phyloP scores from a whole-genome alignment of 805 yeast genomes.

The Starmerella vaccinii region DNA sequence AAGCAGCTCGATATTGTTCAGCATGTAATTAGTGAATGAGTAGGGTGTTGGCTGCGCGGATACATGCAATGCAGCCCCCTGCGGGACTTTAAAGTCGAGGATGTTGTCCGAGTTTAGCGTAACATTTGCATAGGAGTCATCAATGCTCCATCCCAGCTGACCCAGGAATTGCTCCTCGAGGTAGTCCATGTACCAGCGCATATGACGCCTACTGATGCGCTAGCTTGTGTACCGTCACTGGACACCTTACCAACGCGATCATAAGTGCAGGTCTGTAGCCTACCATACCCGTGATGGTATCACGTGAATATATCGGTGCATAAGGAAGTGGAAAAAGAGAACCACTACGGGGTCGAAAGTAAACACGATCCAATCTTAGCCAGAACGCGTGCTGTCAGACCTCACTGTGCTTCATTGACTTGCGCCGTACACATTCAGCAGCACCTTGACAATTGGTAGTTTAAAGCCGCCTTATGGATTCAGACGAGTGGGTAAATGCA shows the following conservation, averaged over 20 bases:
- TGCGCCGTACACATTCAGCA: too few relatives aligned
- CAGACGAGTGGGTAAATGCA: not conserved
- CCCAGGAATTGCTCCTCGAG: slow-evolving; percentile 61
- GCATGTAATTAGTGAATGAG: slow-evolving; percentile 62
- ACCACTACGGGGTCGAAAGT: too few relatives aligned
- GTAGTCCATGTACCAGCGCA: slow-evolving; percentile 83
- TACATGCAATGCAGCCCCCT: slow-evolving; percentile 52
- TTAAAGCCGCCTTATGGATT: not conserved
- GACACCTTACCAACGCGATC: not conserved
- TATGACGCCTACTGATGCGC: slow-evolving; percentile 25
- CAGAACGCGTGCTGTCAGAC: too few relatives aligned
- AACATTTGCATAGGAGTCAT: slow-evolving; percentile 65
- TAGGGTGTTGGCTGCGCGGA: slow-evolving; percentile 59
- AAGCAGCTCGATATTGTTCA: slow-evolving; percentile 53
- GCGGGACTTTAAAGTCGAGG: slow-evolving; percentile 64
- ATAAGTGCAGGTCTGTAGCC: too few relatives aligned
- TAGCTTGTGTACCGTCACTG: not conserved
- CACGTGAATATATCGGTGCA: too few relatives aligned
- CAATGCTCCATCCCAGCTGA: slow-evolving; percentile 67
- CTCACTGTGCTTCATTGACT: too few relatives aligned
- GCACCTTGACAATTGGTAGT: not conserved
- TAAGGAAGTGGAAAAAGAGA: too few relatives aligned
- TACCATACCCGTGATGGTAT: too few relatives aligned
- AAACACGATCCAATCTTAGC: too few relatives aligned
- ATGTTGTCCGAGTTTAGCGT: slow-evolving; percentile 35